Evolutionary conservation across 306 rosid species (phyloP).

Genomic region (Nissolia schottii): DNA sequence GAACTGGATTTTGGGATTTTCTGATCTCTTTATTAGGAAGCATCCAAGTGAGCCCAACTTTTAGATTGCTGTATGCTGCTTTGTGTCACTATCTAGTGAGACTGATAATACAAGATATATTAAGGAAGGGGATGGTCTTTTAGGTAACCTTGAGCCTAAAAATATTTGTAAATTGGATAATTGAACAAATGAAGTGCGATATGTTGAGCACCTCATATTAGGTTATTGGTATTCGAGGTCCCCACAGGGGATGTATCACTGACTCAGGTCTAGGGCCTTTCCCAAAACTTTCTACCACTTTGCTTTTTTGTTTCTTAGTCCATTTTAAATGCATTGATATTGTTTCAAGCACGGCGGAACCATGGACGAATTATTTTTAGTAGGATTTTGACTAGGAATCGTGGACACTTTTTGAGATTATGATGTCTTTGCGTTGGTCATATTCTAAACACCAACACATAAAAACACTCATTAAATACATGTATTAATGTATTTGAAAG

Average conservation of each 20-base stretch:
- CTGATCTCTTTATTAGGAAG: not conserved
- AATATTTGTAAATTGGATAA: not conserved
- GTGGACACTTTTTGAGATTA: no score
- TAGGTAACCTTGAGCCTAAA: not conserved
- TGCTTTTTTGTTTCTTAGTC: not conserved
- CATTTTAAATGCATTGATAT: not conserved
- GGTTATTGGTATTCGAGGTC: slow-evolving; percentile 1
- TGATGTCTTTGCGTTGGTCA: no score
- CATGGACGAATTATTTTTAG: no score
- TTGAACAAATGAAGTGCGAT: not conserved
- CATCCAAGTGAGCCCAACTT: slow-evolving; percentile 5
- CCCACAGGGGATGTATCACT: slow-evolving; percentile 25
- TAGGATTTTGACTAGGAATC: no score
- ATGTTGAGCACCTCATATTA: not conserved
- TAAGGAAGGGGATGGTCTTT: not conserved
- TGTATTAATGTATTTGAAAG: no score
- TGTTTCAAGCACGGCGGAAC: no score
- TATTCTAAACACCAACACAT: no score
- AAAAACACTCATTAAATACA: no score
- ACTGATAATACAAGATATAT: not conserved
- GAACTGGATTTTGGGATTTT: slow-evolving; percentile 1
- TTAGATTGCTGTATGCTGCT: not conserved
- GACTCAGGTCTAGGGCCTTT: not conserved
- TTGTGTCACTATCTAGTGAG: slow-evolving; percentile 12
- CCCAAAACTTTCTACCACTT: not conserved